Conservation (phyloP, 2,329 filamentous ascomycete species). For the Aureobasidium melanogenum region DNA sequence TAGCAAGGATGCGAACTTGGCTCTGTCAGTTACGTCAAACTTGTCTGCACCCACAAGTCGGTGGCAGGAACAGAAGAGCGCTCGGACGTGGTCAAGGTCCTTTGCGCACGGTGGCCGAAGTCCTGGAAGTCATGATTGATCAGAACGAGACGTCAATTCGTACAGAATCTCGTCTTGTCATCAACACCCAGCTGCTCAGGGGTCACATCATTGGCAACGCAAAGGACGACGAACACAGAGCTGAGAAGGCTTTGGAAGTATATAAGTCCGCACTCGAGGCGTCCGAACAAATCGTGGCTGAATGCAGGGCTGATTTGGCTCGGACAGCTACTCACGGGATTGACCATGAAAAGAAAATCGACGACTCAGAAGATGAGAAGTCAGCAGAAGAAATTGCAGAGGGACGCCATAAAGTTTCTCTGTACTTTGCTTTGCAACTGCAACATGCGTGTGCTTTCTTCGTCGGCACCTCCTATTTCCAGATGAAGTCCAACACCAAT, state of each 20-base stretch:
- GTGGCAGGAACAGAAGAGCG: constrained; percentile 54
- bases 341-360: constrained; percentile 12
- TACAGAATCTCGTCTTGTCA: constrained; percentile 52
- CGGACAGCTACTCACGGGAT: constrained; percentile 17
- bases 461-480: constrained; percentile 71
- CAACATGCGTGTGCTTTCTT: constrained; percentile 81
- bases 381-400: constrained; percentile 20
- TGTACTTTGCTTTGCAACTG: constrained; percentile 67
- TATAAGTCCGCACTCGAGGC: constrained; percentile 49
- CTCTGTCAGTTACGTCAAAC: constrained; percentile 70
- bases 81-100: constrained; percentile 54
- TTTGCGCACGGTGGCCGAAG: constrained; percentile 74
- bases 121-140: constrained; percentile 85
- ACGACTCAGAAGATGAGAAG: constrained; percentile 20
- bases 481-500: constrained; percentile 64
- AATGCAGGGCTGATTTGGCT: constrained; percentile 51
- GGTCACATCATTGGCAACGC: constrained; percentile 77
- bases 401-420: constrained; percentile 43
- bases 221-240: constrained; percentile 41
- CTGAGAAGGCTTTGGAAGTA: constrained; percentile 57
- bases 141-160: constrained; percentile 62
- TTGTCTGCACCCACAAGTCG: constrained; percentile 78
- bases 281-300: constrained; percentile 45
- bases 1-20: constrained; percentile 71
- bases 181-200: constrained; percentile 55